Evolutionary conservation across 176 grass and related monocot species (phyloP), one percentile per base, ranked within the genome.

Genomic region (Oryza nivara): DNA sequence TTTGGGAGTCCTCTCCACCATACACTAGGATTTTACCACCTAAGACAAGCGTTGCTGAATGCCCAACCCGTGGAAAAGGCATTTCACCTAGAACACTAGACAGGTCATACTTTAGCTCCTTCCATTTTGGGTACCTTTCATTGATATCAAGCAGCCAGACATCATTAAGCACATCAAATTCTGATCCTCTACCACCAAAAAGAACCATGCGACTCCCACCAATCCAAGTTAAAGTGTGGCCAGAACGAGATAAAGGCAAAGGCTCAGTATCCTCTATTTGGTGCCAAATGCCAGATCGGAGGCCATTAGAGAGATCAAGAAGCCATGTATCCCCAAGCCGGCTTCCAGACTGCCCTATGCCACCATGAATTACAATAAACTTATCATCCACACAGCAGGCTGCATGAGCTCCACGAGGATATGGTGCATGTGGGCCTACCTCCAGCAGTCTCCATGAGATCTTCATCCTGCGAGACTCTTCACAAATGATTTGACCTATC

Each of bases 101-200:
- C 72, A 89, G 66, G 43, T 88, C 80, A 73, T 83, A 91, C 75
- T 91, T 92, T 35, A 96, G 17, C 72, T 99, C 96, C 86, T 94
- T 99, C 96, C 96, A 99, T 85, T 92, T 89, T 2, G 91, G 88
- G 52, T 70, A 84, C 23, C 80, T 83, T 85, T 82, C 82, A 35
- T 52, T 72, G 60, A 92, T 88, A 88, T 94, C 89, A 65, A 99
- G 88, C 46, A 99, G 63, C 96, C 96, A 99, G n/a, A 94, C 77
- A 91, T 99, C 96, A 91, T 95, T 99, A 82, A 91, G 93, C 46
- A 96, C 96, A 35, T 96, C 96, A 30, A 92, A 91, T 76, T 91
- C 88, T 40, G 91, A 88, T 70, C 91, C 91, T 89, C 93, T 95
- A 65, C 96, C 96, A 73, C 93, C 96, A 82, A 99, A 94, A 11